A percentile compares a stretch with the other conserved stretches of the same genome.
Conservation (phyloP, 345 rosid species). For the Psidium friedrichsthalianum region DNA sequence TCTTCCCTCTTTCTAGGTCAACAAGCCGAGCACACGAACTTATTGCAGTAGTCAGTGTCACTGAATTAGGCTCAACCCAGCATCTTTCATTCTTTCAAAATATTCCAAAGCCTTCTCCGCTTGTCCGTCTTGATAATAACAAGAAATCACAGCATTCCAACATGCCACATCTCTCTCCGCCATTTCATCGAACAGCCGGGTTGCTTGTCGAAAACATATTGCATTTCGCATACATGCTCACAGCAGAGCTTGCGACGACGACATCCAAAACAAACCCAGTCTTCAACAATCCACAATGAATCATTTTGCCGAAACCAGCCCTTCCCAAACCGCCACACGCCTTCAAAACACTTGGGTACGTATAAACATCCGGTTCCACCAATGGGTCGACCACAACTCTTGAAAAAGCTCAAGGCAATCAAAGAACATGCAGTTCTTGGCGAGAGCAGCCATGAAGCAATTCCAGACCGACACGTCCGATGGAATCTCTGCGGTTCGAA, state of each 20-base stretch:
- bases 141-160: slow-evolving; percentile 66
- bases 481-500: slow-evolving; percentile 14
- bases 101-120: slow-evolving; percentile 46
- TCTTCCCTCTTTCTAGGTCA: slow-evolving; percentile 57
- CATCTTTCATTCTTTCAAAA: slow-evolving; percentile 35
- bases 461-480: slow-evolving; percentile 54
- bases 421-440: slow-evolving; percentile 36
- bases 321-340: slow-evolving; percentile 45
- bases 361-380: slow-evolving; percentile 41
- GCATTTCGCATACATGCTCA: slow-evolving; percentile 45
- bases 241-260: slow-evolving; percentile 47
- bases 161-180: slow-evolving; percentile 48
- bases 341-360: slow-evolving; percentile 56
- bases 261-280: slow-evolving; percentile 37
- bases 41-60: slow-evolving; percentile 40
- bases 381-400: slow-evolving; percentile 19
- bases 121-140: slow-evolving; percentile 55
- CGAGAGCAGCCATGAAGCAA: slow-evolving; percentile 38
- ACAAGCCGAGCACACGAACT: slow-evolving; percentile 48
- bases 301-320: slow-evolving; percentile 28
- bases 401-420: slow-evolving; percentile 40
- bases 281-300: slow-evolving; percentile 47
- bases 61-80: slow-evolving; percentile 49
- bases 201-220: slow-evolving; percentile 16
- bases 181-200: slow-evolving; percentile 59